phyloP scores from a whole-genome alignment of 1,139 yeast genomes.

The Meyerozyma guilliermondii region DNA sequence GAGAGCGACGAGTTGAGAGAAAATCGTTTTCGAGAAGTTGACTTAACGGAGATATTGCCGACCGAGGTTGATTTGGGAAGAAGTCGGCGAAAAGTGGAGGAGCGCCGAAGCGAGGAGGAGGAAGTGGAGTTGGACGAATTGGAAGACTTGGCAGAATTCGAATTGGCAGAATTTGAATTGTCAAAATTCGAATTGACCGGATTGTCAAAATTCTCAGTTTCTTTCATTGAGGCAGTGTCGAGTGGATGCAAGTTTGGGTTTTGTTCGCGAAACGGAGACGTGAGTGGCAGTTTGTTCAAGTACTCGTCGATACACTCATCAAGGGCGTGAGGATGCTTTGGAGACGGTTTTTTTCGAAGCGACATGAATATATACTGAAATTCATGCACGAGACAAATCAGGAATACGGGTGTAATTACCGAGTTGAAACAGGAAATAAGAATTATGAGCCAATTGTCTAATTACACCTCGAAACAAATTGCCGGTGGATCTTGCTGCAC shows the following conservation, averaged over 20 bases:
- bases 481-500: neutral
- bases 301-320: neutral
- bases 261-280: neutral
- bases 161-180: too few species aligned
- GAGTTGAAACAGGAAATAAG: too few species aligned
- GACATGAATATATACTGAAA: neutral
- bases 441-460: too few species aligned
- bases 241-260: slow-evolving; percentile 1
- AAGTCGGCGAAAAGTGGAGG: neutral
- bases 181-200: too few species aligned
- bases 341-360: neutral
- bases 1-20: neutral
- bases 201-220: too few species aligned
- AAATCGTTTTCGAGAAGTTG: neutral
- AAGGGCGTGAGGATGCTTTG: neutral
- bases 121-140: neutral
- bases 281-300: neutral
- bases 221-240: neutral
- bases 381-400: neutral
- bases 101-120: neutral
- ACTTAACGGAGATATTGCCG: neutral
- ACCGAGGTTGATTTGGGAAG: neutral
- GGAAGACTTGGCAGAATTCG: neutral
- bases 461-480: too few species aligned
- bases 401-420: neutral